These are phyloP conservation scores for Backusella parvicylindrica DNA, from an alignment of 192 early-diverging fungal genomes.

Conservation along the genomic window DNA sequence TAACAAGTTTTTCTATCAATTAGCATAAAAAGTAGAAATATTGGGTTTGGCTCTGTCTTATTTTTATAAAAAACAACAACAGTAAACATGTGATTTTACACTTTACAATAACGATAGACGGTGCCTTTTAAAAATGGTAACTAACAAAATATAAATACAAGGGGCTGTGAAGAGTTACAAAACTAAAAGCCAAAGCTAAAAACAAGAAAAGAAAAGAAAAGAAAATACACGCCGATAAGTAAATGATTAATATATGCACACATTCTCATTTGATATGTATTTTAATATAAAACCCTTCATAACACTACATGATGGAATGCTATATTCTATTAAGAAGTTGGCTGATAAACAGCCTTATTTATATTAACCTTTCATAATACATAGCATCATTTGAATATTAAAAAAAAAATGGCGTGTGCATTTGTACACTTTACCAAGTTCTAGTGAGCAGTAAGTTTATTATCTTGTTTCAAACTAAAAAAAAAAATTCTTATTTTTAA, in stretches of 20 bases:
- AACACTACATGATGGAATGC: too few species aligned
- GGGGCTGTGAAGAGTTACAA: neutral
- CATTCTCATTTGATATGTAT: neutral
- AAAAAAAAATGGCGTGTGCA: neutral
- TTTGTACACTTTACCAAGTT: neutral
- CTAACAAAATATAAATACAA: neutral
- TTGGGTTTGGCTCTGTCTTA: neutral
- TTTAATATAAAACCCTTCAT: neutral
- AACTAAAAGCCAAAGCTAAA: neutral
- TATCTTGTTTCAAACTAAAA: too few species aligned
- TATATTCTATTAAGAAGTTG: too few species aligned
- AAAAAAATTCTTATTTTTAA: neutral
- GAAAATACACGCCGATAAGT: neutral
- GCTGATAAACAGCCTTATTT: too few species aligned
- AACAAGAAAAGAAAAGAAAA: neutral
- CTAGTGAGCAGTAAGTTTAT: too few species aligned
- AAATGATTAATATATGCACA: neutral
- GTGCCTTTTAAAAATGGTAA: neutral
- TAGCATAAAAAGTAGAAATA: neutral
- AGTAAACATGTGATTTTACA: neutral
- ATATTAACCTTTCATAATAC: too few species aligned
- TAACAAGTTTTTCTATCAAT: neutral
- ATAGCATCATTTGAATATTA: neutral
- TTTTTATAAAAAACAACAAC: neutral
- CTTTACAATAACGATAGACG: neutral